Evolutionary conservation across 2,329 filamentous ascomycete species (phyloP).

Genomic region (Colletotrichum incanum): DNA sequence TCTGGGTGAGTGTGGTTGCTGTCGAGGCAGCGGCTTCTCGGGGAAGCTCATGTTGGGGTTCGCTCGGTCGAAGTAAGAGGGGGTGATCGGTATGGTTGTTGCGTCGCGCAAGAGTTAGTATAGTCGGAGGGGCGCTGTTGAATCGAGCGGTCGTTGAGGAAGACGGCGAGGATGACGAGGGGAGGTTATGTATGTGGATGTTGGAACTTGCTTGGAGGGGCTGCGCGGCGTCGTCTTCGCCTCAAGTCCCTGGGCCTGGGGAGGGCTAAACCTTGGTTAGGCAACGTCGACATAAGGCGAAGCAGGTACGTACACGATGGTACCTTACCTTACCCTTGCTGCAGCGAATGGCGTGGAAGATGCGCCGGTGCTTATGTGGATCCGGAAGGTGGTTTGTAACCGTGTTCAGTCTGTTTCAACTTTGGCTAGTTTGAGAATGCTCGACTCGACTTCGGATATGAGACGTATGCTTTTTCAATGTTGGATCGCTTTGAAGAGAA

Average conservation of each 20-base stretch:
- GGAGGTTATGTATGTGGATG: constrained; percentile 16
- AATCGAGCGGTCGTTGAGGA: not conserved
- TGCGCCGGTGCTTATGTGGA: constrained; percentile 25
- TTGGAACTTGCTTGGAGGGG: constrained; percentile 20
- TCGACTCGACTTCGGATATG: not conserved
- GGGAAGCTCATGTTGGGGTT: constrained; percentile 19
- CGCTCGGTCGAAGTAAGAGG: not conserved
- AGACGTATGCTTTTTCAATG: not conserved
- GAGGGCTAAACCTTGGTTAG: constrained; percentile 22
- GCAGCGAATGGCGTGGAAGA: constrained; percentile 23
- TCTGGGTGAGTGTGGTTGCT: constrained; percentile 41
- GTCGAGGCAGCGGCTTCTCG: constrained; percentile 39
- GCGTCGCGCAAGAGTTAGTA: not conserved
- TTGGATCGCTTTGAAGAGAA: not conserved
- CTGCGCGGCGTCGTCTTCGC: constrained; percentile 21
- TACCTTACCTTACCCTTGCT: constrained; percentile 22
- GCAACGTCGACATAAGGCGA: constrained; percentile 1
- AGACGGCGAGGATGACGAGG: constrained; percentile 2
- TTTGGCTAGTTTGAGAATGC: constrained; percentile 16
- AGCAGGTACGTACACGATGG: constrained; percentile 11
- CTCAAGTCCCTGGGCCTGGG: constrained; percentile 18
- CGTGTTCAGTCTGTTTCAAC: constrained; percentile 33
- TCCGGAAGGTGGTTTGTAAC: constrained; percentile 13
- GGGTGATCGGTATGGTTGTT: not conserved
- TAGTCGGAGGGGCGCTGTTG: not conserved